Conservation (phyloP, 2,329 filamentous ascomycete species). For the Calonectria hawksworthii region DNA sequence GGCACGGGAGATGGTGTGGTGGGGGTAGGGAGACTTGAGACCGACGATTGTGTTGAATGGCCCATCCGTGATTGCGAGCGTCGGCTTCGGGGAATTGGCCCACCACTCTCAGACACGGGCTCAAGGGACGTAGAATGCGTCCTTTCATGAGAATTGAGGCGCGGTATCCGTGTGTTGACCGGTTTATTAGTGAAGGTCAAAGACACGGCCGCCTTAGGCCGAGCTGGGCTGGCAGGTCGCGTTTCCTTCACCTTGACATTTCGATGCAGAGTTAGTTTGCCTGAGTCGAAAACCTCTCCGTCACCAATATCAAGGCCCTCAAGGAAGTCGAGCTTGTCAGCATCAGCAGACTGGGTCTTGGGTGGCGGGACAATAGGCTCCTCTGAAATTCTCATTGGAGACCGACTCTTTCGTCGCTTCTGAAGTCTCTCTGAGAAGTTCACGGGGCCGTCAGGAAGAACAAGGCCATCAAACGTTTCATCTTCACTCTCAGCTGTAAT, state of each 20-base stretch:
- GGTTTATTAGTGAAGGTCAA: slow-evolving; percentile 91
- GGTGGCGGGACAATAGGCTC: slow-evolving; percentile 52
- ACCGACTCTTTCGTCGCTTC: slow-evolving; percentile 74
- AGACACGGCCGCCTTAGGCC: slow-evolving; percentile 82
- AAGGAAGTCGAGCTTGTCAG: slow-evolving; percentile 82
- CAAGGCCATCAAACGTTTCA: slow-evolving; percentile 89
- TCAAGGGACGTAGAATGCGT: slow-evolving; percentile 82
- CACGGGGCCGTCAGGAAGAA: slow-evolving; percentile 86
- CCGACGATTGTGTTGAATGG: slow-evolving; percentile 78
- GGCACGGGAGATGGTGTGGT: slow-evolving; percentile 70
- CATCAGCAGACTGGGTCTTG: slow-evolving; percentile 53
- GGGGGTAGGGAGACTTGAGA: slow-evolving; percentile 73
- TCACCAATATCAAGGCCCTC: slow-evolving; percentile 89
- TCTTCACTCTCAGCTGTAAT: slow-evolving; percentile 94
- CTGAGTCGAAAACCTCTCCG: slow-evolving; percentile 83
- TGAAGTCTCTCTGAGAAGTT: slow-evolving; percentile 86
- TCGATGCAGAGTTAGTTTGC: slow-evolving; percentile 87
- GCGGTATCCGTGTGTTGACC: slow-evolving; percentile 80
- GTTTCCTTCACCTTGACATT: slow-evolving; percentile 90
- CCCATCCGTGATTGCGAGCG: slow-evolving; percentile 77
- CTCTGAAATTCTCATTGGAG: slow-evolving; percentile 63
- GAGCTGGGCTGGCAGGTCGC: slow-evolving; percentile 76
- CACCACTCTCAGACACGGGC: slow-evolving; percentile 91
- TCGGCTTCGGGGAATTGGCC: slow-evolving; percentile 71
- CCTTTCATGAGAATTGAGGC: slow-evolving; percentile 79